Conservation (phyloP, 2,329 filamentous ascomycete genomes). For the Curvularia hawaiiensis region DNA sequence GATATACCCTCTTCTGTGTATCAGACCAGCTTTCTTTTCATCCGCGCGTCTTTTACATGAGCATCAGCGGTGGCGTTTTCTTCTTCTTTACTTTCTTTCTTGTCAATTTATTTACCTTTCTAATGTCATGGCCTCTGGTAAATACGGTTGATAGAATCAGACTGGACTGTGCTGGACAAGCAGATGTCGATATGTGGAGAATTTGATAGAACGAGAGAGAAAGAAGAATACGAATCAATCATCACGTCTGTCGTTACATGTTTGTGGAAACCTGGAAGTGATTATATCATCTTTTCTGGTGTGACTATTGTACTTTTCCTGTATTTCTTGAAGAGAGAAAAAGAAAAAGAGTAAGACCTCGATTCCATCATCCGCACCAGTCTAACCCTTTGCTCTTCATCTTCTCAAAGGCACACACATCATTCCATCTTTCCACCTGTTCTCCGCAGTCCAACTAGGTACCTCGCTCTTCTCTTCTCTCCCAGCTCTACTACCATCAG, state of each 20-base stretch:
- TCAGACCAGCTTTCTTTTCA: not conserved
- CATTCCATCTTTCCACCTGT: too few species aligned
- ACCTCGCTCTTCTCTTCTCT: not conserved
- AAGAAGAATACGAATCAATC: not conserved
- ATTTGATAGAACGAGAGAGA: not conserved
- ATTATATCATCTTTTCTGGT: too few species aligned
- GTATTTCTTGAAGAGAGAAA: too few species aligned
- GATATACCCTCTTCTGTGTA: slow-evolving; percentile 2
- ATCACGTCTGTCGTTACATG: not conserved
- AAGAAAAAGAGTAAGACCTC: too few species aligned
- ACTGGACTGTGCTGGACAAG: too few species aligned
- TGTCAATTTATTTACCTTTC: not conserved
- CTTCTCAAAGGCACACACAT: too few species aligned
- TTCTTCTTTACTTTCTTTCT: not conserved
- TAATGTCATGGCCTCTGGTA: too few species aligned
- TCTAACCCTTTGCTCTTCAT: too few species aligned
- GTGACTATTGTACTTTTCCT: too few species aligned
- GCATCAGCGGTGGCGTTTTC: slow-evolving; percentile 2
- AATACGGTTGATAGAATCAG: too few species aligned
- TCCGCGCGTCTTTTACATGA: not conserved
- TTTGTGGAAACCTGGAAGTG: not conserved
- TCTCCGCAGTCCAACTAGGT: too few species aligned
- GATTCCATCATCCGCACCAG: too few species aligned
- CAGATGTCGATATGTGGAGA: not conserved
- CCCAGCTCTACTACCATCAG: not conserved